Conservation (phyloP, 2,329 filamentous ascomycete genomes). For the Xylaria sp. region DNA sequence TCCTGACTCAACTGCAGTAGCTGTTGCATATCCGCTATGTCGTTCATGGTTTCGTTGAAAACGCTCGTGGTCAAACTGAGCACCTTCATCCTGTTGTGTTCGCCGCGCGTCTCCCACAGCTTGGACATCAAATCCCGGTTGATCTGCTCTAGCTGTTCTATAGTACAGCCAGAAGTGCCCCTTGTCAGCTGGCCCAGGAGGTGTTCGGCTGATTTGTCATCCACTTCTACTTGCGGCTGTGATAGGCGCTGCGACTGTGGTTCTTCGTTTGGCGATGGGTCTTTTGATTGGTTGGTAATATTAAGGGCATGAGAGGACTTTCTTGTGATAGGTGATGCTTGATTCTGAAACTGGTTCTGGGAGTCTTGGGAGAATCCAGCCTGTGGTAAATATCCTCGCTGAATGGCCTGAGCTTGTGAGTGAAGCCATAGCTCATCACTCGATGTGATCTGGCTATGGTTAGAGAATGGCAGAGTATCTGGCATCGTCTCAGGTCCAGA, state of each 20-base stretch:
- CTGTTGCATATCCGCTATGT: constrained; percentile 69
- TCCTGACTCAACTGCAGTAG: constrained; percentile 56
- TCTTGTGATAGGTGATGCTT: constrained; percentile 52
- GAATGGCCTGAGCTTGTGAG: constrained; percentile 66
- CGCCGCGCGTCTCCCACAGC: constrained; percentile 80
- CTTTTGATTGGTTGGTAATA: constrained; percentile 55
- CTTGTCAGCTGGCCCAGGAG: constrained; percentile 72
- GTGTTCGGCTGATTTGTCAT: constrained; percentile 61
- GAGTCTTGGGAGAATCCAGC: constrained; percentile 46
- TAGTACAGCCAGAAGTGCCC: constrained; percentile 78
- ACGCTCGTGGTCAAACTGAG: constrained; percentile 69
- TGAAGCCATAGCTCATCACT: constrained; percentile 66
- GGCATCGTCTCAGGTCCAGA: constrained; percentile 55
- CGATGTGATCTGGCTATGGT: constrained; percentile 58
- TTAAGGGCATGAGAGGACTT: constrained; percentile 51
- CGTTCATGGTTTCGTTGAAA: constrained; percentile 79
- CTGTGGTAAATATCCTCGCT: constrained; percentile 53
- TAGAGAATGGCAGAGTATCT: constrained; percentile 60
- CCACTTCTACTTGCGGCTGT: constrained; percentile 56
- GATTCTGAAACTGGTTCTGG: constrained; percentile 39
- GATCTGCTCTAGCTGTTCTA: constrained; percentile 96
- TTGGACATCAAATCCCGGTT: constrained; percentile 90
- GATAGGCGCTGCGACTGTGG: constrained; percentile 48
- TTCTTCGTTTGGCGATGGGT: constrained; percentile 51
- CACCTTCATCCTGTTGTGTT: constrained; percentile 86